Conservation (phyloP, 805 yeast species). For the Metschnikowia reukaufii region DNA sequence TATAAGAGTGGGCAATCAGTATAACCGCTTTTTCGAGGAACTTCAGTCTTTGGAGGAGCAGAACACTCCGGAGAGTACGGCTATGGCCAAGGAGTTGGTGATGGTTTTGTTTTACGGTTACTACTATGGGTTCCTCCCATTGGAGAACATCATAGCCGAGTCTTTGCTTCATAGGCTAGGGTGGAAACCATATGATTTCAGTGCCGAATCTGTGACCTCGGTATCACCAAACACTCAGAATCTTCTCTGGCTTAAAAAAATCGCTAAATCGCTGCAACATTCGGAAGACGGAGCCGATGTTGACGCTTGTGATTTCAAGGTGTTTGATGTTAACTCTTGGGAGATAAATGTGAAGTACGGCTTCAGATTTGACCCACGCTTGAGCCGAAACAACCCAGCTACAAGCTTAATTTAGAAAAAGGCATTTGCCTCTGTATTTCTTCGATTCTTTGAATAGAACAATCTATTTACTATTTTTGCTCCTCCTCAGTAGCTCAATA, state of each 20-base stretch:
- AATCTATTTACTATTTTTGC: slow-evolving; percentile 1
- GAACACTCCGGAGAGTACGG: slow-evolving; percentile 23
- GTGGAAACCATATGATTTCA: slow-evolving; percentile 40
- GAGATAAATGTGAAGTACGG: slow-evolving; percentile 40
- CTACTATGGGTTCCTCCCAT: slow-evolving; percentile 43
- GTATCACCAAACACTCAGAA: neutral
- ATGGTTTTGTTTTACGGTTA: slow-evolving; percentile 44
- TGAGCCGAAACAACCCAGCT: slow-evolving; percentile 34
- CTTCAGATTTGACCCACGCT: slow-evolving; percentile 36
- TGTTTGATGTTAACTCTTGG: slow-evolving; percentile 43
- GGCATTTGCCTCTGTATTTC: neutral
- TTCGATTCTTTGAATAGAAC: slow-evolving; percentile 3
- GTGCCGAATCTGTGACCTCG: slow-evolving; percentile 1
- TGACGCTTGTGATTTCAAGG: slow-evolving; percentile 41
- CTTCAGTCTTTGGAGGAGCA: slow-evolving; percentile 26
- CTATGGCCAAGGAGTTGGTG: slow-evolving; percentile 33
- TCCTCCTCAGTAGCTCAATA: neutral
- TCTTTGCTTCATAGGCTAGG: slow-evolving; percentile 38
- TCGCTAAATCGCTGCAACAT: slow-evolving; percentile 15
- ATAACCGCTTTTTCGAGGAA: slow-evolving; percentile 34
- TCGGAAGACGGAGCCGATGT: slow-evolving; percentile 11
- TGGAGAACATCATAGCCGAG: slow-evolving; percentile 45
- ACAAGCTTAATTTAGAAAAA: slow-evolving; percentile 10
- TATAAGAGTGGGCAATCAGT: slow-evolving; percentile 33
- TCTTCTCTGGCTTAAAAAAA: slow-evolving; percentile 30